These are phyloP conservation scores for Pyrus communis DNA, from an alignment of 306 rosid species.

Conservation along the genomic window DNA sequence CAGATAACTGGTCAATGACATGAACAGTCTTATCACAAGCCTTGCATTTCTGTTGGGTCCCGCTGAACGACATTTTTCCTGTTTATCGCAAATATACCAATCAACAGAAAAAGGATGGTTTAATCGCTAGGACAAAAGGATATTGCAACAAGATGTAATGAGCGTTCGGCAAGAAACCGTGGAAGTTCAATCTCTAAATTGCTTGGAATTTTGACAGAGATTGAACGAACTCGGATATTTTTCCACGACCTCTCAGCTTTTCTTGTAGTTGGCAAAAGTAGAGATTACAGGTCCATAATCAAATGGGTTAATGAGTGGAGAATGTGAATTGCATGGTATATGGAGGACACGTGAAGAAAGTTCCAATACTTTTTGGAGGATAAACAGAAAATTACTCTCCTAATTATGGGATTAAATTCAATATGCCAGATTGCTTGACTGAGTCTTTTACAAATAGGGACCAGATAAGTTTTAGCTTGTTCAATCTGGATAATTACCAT, in stretches of 20 bases:
- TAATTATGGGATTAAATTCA: slow-evolving; percentile 7
- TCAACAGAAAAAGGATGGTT: neutral
- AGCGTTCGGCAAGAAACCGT: slow-evolving; percentile 14
- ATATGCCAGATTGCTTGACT: slow-evolving; percentile 8
- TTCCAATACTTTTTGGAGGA: slow-evolving; percentile 17
- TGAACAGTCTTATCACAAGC: slow-evolving; percentile 68
- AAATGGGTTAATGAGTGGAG: slow-evolving; percentile 25
- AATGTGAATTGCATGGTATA: slow-evolving; percentile 9
- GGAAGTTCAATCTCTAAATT: slow-evolving; percentile 5
- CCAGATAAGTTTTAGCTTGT: neutral
- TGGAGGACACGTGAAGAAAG: slow-evolving; percentile 15
- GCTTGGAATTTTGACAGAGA: slow-evolving; percentile 1
- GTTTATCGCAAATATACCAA: neutral
- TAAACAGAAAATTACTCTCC: neutral
- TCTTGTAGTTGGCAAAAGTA: slow-evolving; percentile 20
- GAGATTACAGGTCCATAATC: slow-evolving; percentile 21
- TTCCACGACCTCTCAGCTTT: neutral
- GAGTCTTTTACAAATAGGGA: neutral
- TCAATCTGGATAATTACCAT: neutral
- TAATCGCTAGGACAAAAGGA: neutral
- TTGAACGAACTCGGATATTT: slow-evolving; percentile 16
- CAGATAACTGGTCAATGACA: slow-evolving; percentile 45
- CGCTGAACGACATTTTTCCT: slow-evolving; percentile 56
- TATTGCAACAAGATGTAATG: neutral
- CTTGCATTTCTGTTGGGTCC: slow-evolving; percentile 79